Conservation (phyloP, 1,139 yeast genomes). For the Wickerhamomyces sp. region DNA sequence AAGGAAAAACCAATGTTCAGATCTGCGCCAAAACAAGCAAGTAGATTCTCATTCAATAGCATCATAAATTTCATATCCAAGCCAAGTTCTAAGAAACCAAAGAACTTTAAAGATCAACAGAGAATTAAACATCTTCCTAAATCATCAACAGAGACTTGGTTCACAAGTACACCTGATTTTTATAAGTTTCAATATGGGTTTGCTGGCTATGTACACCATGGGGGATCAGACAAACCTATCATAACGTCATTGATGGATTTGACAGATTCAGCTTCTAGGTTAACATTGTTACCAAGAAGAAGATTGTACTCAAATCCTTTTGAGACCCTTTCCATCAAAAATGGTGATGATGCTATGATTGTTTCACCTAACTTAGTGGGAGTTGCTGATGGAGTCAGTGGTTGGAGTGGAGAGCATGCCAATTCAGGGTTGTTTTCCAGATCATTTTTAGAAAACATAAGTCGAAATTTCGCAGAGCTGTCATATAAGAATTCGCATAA, state of each 20-base stretch:
- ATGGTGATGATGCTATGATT: conserved; percentile 63
- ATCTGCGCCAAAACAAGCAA: neutral
- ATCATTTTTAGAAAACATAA: conserved; percentile 49
- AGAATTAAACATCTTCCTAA: neutral
- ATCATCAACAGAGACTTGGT: conserved; percentile 1
- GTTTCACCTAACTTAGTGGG: conserved; percentile 53
- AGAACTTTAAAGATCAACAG: neutral
- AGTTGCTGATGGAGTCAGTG: conserved; percentile 59
- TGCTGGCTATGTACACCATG: conserved; percentile 48
- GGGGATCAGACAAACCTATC: conserved; percentile 32
- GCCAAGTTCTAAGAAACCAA: neutral
- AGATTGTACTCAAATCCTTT: conserved; percentile 51
- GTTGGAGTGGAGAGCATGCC: conserved; percentile 48
- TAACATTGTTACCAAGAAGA: conserved; percentile 44
- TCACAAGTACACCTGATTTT: conserved; percentile 29
- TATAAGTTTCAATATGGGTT: conserved; percentile 44
- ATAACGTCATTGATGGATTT: conserved; percentile 49
- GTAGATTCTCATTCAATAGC: neutral
- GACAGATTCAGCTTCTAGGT: conserved; percentile 42
- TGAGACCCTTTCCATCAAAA: conserved; percentile 49
- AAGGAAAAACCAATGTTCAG: conserved; percentile 1
- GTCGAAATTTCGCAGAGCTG: conserved; percentile 36
- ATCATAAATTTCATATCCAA: neutral
- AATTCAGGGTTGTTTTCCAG: conserved; percentile 54
- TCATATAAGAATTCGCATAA: conserved; percentile 16